Conservation (phyloP, 495 filamentous ascomycete species). For the Evernia prunastri region DNA sequence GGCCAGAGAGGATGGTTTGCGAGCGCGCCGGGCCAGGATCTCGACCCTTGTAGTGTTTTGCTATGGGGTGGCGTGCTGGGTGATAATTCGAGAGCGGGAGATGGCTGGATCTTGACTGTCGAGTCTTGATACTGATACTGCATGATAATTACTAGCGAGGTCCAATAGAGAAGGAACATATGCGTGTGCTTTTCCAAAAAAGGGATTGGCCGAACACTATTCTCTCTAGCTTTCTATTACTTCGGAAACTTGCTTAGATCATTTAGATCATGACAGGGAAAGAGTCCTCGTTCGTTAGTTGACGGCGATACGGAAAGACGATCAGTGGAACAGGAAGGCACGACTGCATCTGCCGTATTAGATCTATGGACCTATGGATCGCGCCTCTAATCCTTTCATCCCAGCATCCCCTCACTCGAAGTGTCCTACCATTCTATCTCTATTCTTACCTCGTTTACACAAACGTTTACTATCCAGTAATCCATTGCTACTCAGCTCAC, state of each 20-base stretch:
- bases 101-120: slow-evolving; percentile 39
- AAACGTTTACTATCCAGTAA: background rate
- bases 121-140: slow-evolving; percentile 14
- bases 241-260: background rate
- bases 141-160: background rate
- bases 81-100: slow-evolving; percentile 41
- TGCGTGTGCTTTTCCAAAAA: background rate
- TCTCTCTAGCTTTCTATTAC: background rate
- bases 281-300: background rate
- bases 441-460: background rate
- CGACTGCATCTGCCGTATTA: background rate
- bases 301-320: background rate
- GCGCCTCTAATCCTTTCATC: background rate
- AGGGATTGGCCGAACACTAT: background rate
- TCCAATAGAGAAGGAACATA: background rate
- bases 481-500: background rate
- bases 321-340: background rate
- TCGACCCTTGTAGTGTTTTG: slow-evolving; percentile 31
- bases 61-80: slow-evolving; percentile 44
- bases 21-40: slow-evolving; percentile 26
- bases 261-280: background rate
- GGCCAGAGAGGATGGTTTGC: slow-evolving; percentile 41
- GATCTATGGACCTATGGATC: background rate
- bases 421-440: background rate
- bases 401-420: background rate